phyloP scores from a whole-genome alignment of 768 basidiomycete genomes.

The Lenzites betulinus region DNA sequence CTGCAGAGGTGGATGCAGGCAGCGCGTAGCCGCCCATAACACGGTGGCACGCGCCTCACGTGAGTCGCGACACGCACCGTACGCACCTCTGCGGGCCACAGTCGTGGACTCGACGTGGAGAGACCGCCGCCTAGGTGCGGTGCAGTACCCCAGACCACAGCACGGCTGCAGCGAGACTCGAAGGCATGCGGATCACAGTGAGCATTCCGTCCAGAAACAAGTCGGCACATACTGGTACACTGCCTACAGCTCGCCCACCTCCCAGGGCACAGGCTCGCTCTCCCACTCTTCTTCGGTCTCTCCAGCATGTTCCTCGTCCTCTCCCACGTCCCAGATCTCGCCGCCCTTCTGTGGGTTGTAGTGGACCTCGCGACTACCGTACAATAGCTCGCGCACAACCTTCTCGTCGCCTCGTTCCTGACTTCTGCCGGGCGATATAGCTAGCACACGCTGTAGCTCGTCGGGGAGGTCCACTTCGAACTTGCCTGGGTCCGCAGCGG shows the following conservation, averaged over 20 bases:
- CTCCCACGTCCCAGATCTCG: constrained; percentile 48
- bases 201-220: constrained; percentile 17
- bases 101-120: too few species aligned
- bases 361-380: constrained; percentile 53
- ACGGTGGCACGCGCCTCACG: constrained; percentile 27
- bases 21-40: constrained; percentile 27
- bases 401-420: constrained; percentile 41
- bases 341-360: constrained; percentile 69
- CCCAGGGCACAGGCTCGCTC: constrained; percentile 82
- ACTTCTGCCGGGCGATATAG: constrained; percentile 47
- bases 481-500: constrained; percentile 18
- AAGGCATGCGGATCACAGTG: constrained; percentile 14
- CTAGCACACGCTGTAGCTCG: constrained; percentile 63
- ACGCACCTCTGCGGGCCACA: constrained; percentile 16
- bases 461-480: constrained; percentile 66
- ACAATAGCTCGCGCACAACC: constrained; percentile 61
- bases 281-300: constrained; percentile 59
- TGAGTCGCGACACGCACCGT: constrained; percentile 26
- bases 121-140: background rate
- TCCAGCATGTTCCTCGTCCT: constrained; percentile 45
- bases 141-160: constrained; percentile 17
- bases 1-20: constrained; percentile 9
- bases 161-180: constrained; percentile 1
- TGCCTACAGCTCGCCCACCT: constrained; percentile 67
- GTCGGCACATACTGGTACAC: constrained; percentile 21